These are phyloP conservation scores for Cordyceps fumosorosea DNA, from an alignment of 2,329 filamentous ascomycete species.

Conservation along the genomic window DNA sequence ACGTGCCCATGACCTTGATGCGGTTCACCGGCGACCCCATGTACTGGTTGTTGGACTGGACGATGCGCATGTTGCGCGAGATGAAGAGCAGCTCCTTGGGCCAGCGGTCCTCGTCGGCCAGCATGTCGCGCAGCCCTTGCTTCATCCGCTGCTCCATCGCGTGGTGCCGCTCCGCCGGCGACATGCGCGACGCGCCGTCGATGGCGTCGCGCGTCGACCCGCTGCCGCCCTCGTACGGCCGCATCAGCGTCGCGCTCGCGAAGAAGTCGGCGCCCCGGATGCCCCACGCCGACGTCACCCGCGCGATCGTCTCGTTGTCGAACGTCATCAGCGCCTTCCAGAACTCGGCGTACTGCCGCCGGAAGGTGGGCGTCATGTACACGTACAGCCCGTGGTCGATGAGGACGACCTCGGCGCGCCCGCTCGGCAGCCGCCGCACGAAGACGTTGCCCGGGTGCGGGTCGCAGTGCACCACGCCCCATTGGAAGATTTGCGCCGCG, in stretches of 20 bases:
- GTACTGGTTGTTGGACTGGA: slow-evolving; percentile 89
- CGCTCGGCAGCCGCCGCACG: slow-evolving; percentile 74
- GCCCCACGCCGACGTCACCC: slow-evolving; percentile 75
- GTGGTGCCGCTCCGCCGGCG: slow-evolving; percentile 68
- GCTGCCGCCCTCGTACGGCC: slow-evolving; percentile 84
- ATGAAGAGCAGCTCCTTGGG: slow-evolving; percentile 90
- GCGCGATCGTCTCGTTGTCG: slow-evolving; percentile 72
- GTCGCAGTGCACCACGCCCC: slow-evolving; percentile 92
- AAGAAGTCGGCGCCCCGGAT: slow-evolving; percentile 87
- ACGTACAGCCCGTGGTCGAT: slow-evolving; percentile 98
- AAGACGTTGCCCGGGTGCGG: slow-evolving; percentile 98
- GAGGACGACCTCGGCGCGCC: slow-evolving; percentile 82
- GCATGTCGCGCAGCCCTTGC: slow-evolving; percentile 58
- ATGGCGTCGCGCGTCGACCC: slow-evolving; percentile 56
- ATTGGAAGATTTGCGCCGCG: slow-evolving; percentile 96
- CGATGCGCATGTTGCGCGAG: slow-evolving; percentile 83
- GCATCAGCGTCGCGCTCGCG: slow-evolving; percentile 80
- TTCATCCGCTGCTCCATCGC: slow-evolving; percentile 85
- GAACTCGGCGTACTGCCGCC: slow-evolving; percentile 79
- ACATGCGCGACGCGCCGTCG: slow-evolving; percentile 38
- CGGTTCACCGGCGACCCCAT: slow-evolving; percentile 85
- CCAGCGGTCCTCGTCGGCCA: slow-evolving; percentile 81
- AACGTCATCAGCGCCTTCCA: slow-evolving; percentile 94
- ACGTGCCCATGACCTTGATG: slow-evolving; percentile 87
- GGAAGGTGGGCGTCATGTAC: slow-evolving; percentile 76